Conservation (phyloP, 495 filamentous ascomycete genomes). For the Umbilicaria muhlenbergii region DNA sequence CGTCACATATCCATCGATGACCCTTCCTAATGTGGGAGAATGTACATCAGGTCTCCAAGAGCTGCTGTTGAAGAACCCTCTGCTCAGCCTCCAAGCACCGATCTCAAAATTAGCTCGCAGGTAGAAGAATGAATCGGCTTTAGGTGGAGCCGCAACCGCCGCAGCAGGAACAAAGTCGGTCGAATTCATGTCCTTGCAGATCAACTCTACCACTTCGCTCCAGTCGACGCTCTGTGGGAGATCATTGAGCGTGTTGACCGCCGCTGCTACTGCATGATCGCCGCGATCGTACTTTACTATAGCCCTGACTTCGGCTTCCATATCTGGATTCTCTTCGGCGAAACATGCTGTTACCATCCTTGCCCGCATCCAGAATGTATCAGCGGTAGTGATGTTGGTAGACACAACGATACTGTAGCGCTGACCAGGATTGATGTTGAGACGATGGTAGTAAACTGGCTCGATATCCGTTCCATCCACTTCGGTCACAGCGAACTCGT, state of each 20-base stretch:
- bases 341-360: conserved; percentile 1
- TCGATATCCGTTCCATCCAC: conserved; percentile 40
- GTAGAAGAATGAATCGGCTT: conserved; percentile 1
- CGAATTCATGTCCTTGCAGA: conserved; percentile 2
- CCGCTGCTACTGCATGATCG: background rate
- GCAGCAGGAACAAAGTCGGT: background rate
- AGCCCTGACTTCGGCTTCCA: conserved; percentile 24
- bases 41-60: conserved; percentile 31
- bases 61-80: conserved; percentile 33
- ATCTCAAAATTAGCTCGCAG: background rate
- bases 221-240: background rate
- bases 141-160: background rate
- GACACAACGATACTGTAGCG: conserved; percentile 39
- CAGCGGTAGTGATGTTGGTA: conserved; percentile 25
- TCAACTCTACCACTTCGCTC: background rate
- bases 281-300: conserved; percentile 23
- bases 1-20: conserved; percentile 15
- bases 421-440: conserved; percentile 37
- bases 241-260: too few species aligned
- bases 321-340: background rate
- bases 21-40: conserved; percentile 28
- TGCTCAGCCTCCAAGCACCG: background rate
- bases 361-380: conserved; percentile 26
- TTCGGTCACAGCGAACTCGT: conserved; percentile 22
- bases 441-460: conserved; percentile 25